Base-by-base conservation (phyloP, 805 yeast species). In the Yarrowia sp. region DNA sequence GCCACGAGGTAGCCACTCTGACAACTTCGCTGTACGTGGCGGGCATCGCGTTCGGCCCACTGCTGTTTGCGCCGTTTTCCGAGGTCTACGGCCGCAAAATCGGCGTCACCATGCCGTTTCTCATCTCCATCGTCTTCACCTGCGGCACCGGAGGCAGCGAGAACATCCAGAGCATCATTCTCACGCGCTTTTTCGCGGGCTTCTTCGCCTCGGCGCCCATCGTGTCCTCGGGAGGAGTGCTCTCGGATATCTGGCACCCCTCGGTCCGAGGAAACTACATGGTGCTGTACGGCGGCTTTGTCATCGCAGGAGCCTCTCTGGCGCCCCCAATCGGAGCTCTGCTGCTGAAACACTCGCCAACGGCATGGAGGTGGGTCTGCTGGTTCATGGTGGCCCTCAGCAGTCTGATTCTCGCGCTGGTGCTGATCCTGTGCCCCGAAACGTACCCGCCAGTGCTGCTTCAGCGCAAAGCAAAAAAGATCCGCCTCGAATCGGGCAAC, bases 181-280 rank as follows among this genome's bases (percentile, higher is more conserved):
- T 86, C 47, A 81, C 85, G 58, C 80, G 94, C 65, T 82, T 86
- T 66, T 73, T 86, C 64, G 83, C 85, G 12, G 94, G 94, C 0
- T 78, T 87, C 46, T 85, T 85, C 66, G 91, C 91, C 4, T 84
- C 90, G 56, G 86, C 88, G 2, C 87, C 90, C 39, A 75, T 88
- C 66, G 83, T 86, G 64, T 86, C 87, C 31, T 90, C 90, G 9
- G 91, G 92, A 33, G 96, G 94, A 19, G 80, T 88, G 0, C 76
- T 88, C 46, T 84, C 90, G 10, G 96, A 88, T 71, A 77, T 88
- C 62, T 88, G 84, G 76, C 76, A 76, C 18, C 83, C 84, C 63
- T 73, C 77, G 61, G 80, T 83, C 41, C 82, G 90, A 61, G 88
- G 89, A 31, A 73, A 79, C 9, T 91, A 94, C 1, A 80, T 88